A percentile compares a stretch with the other conserved stretches of the same genome.
Conservation (phyloP, 768 basidiomycete species). For the Suillus paluster region DNA sequence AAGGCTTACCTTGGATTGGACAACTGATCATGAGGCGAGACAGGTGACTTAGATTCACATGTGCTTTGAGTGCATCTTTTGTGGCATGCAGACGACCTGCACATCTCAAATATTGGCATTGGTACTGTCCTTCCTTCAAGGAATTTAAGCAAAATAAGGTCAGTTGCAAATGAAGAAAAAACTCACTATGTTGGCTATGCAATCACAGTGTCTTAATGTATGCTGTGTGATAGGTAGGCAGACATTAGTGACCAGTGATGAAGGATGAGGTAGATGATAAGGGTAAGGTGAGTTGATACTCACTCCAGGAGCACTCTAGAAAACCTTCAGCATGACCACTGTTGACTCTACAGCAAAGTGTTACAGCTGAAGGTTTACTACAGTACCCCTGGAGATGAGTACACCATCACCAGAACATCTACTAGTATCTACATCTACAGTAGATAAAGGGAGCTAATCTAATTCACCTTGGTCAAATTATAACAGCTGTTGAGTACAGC, state of each 20-base stretch:
- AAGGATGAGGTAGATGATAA: not conserved
- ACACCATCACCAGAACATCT: conserved; percentile 6
- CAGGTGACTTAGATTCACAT: conserved; percentile 36
- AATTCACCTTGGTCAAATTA: conserved; percentile 34
- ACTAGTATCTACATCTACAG: conserved; percentile 11
- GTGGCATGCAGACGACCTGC: conserved; percentile 31
- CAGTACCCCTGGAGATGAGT: conserved; percentile 8
- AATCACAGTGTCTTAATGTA: conserved; percentile 28
- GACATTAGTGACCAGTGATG: conserved; percentile 12
- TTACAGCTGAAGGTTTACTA: conserved; percentile 19
- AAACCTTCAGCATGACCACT: conserved; percentile 24
- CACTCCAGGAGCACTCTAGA: conserved; percentile 22
- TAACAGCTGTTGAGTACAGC: conserved; percentile 33
- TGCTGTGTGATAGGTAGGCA: conserved; percentile 23
- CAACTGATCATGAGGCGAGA: conserved; percentile 32
- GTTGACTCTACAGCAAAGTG: conserved; percentile 11
- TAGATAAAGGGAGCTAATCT: conserved; percentile 10
- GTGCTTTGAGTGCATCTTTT: conserved; percentile 20
- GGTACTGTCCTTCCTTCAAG: conserved; percentile 30
- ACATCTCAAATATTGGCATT: conserved; percentile 29
- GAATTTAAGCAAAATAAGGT: not conserved
- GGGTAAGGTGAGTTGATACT: not conserved
- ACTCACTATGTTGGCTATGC: conserved; percentile 19
- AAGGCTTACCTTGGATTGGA: conserved; percentile 28
- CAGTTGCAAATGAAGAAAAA: not conserved